Percentiles rank a stretch among this genome's conserved stretches.
These are phyloP conservation scores for Chrysochromulina parva DNA, from an alignment of 78 protist species.

Conservation along the genomic window DNA sequence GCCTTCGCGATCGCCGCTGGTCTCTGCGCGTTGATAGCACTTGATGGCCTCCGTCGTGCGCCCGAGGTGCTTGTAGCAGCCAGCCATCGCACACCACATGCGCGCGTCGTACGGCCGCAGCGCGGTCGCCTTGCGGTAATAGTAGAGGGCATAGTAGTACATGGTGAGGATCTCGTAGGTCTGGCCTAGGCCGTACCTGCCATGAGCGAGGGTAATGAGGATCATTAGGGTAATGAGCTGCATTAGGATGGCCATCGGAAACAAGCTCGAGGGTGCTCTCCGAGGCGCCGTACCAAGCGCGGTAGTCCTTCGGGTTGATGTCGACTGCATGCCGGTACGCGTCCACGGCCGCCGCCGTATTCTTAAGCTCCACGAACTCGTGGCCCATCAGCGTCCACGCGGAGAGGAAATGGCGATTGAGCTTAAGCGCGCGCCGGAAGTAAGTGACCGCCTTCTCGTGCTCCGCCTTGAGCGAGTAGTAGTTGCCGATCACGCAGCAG, in stretches of 20 bases:
- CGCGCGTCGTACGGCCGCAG: slow-evolving; percentile 79
- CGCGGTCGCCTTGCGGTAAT: slow-evolving; percentile 83
- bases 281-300: slow-evolving; percentile 86
- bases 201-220: not conserved
- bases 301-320: slow-evolving; percentile 76
- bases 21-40: slow-evolving; percentile 83
- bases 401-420: slow-evolving; percentile 56
- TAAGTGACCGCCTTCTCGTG: slow-evolving; percentile 91
- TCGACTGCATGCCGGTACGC: slow-evolving; percentile 82
- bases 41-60: slow-evolving; percentile 59
- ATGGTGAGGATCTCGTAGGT: slow-evolving; percentile 88
- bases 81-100: slow-evolving; percentile 86
- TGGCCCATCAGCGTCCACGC: slow-evolving; percentile 98
- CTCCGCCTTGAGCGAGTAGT: slow-evolving; percentile 73
- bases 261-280: slow-evolving; percentile 1
- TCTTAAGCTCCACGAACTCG: slow-evolving; percentile 88
- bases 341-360: slow-evolving; percentile 83
- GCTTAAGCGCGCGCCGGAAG: slow-evolving; percentile 85
- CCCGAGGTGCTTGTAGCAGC: slow-evolving; percentile 34
- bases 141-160: slow-evolving; percentile 83
- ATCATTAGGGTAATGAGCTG: too few relatives aligned
- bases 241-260: not conserved
- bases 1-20: slow-evolving; percentile 66
- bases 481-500: slow-evolving; percentile 90
- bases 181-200: slow-evolving; percentile 94